Percentiles rank a stretch among this genome's conserved stretches.
Conservation (phyloP, 140 eudicot genomes). For the Stevia rebaudiana region DNA sequence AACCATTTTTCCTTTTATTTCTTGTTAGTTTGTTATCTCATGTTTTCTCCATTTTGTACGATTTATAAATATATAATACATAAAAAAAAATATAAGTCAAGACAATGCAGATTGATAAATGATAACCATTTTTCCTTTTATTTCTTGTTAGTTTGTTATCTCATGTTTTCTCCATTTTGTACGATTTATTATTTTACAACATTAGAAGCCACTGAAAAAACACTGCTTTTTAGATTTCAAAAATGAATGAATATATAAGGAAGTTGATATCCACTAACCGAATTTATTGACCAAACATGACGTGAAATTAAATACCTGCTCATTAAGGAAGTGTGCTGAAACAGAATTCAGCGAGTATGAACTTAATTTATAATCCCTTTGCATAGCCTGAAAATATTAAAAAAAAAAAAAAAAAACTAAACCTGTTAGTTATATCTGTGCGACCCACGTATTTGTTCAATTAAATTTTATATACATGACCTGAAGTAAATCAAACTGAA, state of each 20-base stretch:
- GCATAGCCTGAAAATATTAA: slow-evolving; percentile 65
- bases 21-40: background rate
- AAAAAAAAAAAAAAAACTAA: slow-evolving; percentile 5
- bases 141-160: background rate
- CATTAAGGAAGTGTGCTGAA: slow-evolving; percentile 91
- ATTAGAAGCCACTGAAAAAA: background rate
- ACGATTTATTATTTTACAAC: background rate
- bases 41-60: background rate
- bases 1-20: background rate
- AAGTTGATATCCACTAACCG: background rate
- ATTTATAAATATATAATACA: background rate
- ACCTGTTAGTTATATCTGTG: slow-evolving; percentile 11
- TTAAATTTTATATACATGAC: slow-evolving; percentile 24
- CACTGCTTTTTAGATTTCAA: background rate
- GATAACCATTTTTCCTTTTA: background rate
- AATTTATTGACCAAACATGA: slow-evolving; percentile 4
- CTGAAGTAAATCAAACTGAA: slow-evolving; percentile 98
- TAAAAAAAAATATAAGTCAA: background rate
- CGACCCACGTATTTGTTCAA: slow-evolving; percentile 5
- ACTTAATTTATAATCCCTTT: slow-evolving; percentile 93
- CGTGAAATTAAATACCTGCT: slow-evolving; percentile 56
- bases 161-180: background rate
- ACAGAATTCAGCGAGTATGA: slow-evolving; percentile 97
- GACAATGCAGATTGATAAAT: background rate
- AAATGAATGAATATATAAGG: background rate